Evolutionary conservation across 495 filamentous ascomycete genomes (phyloP), one percentile per base, ranked within the genome.

Genomic region (Penicillium desertorum): DNA sequence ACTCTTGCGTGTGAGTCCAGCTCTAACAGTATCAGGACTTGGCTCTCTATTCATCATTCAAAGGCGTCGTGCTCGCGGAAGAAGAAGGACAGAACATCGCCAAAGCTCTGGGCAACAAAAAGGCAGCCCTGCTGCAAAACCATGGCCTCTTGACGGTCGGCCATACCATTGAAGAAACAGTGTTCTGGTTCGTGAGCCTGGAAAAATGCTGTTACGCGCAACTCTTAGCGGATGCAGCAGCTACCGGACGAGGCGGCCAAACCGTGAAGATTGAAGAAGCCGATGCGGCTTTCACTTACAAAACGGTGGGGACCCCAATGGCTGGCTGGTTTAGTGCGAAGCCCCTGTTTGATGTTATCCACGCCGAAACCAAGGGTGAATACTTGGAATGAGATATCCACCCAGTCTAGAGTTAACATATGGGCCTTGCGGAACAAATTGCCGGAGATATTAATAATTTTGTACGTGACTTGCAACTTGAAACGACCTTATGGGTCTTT

Each of bases 151-250:
- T 86, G 25, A 85, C 81, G 0, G 81, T 80, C 5, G 86, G 86
- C 3, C 56, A 64, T 23, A 73, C 78, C 0, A 75, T 88, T 41
- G 85, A 88, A 62, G 77, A 75, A 23, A 74, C 84, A 0, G 79
- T 91, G 1, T 89, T 86, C 65, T 92, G 88, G 88, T 92, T 91
- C 67, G 71, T 88, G 32, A 86, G 81, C 50, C 62, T 92, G 57
- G 88, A 91, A 59, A 88, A 84, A 60, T 88, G 84, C 68, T 91
- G 88, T 64, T 81, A 91, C 63, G 80, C 81, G n/a, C 88, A 92
- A 69, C 68, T 92, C 32, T 60, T 91, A 56, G 89, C 88, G 5
- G 89, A 92, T 68, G 89, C 89, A 1, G 88, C 88, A 4, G 87
- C 87, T 9, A 76, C 68, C 0, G 87, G 86, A 7, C 73, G 83